Conservation (phyloP, 441 rosid species). For the Syzygium malaccense region DNA sequence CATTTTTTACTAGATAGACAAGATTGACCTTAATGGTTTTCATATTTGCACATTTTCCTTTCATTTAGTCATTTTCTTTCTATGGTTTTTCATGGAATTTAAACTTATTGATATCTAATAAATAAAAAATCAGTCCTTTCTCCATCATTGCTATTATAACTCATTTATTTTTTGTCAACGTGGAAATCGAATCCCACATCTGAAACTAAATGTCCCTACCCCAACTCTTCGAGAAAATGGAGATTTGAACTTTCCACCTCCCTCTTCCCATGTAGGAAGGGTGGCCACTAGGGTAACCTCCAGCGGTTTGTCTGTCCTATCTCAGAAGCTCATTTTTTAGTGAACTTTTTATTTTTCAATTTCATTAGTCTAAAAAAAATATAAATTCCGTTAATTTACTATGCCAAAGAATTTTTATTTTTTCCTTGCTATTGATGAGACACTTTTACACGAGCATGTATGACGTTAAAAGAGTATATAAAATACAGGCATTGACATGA, state of each 20-base stretch:
- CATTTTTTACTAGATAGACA: background rate
- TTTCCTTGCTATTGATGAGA: background rate
- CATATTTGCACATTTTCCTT: background rate
- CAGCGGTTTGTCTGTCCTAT: background rate
- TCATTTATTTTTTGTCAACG: too few species aligned
- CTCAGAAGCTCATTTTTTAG: background rate
- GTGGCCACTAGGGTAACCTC: too few species aligned
- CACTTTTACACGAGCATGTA: background rate
- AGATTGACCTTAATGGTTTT: background rate
- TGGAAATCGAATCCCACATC: too few species aligned
- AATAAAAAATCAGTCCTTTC: background rate
- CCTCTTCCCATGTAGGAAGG: too few species aligned
- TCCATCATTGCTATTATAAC: background rate
- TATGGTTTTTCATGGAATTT: too few species aligned
- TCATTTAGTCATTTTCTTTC: background rate
- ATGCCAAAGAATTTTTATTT: background rate
- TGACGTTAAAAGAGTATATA: background rate
- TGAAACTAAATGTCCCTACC: too few species aligned
- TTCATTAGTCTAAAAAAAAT: background rate
- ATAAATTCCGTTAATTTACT: background rate
- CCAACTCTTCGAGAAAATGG: too few species aligned
- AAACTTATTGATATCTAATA: background rate
- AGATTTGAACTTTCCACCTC: too few species aligned
- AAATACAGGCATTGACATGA: background rate
- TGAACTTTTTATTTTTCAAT: background rate